Percentiles rank a stretch among this genome's conserved stretches.
Conservation (phyloP, 305 asterid genomes). For the Fraxinus nigra region DNA sequence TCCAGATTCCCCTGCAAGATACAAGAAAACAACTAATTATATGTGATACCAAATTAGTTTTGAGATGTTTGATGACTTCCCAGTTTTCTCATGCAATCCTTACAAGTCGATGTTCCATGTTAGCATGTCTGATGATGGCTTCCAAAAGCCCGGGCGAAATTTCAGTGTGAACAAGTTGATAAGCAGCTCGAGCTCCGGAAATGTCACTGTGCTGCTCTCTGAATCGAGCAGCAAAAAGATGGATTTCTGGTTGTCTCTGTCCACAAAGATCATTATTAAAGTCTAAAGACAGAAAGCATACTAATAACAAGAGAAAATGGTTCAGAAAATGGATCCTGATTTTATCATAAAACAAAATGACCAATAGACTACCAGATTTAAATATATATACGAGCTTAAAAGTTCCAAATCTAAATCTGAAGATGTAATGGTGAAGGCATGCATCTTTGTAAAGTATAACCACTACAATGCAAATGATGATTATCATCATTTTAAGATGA, state of each 20-base stretch:
- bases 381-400: background rate
- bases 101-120: slow-evolving; percentile 93
- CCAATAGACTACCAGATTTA: background rate
- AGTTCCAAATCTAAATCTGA: background rate
- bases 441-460: background rate
- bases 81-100: slow-evolving; percentile 26
- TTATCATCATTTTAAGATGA: background rate
- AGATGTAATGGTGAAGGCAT: background rate
- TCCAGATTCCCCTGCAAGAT: slow-evolving; percentile 72
- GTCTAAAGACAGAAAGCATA: slow-evolving; percentile 21
- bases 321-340: background rate
- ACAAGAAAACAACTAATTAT: slow-evolving; percentile 12
- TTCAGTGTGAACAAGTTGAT: slow-evolving; percentile 86
- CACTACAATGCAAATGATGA: background rate
- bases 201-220: slow-evolving; percentile 82
- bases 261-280: slow-evolving; percentile 18
- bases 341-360: background rate
- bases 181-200: slow-evolving; percentile 86
- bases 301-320: background rate
- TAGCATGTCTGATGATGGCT: slow-evolving; percentile 91
- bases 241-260: slow-evolving; percentile 99
- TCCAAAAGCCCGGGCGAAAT: slow-evolving; percentile 94
- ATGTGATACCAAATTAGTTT: background rate
- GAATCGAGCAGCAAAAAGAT: slow-evolving; percentile 85
- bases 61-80: background rate